Evolutionary conservation across 2,329 filamentous ascomycete genomes (phyloP), one percentile per base, ranked within the genome.

Genomic region (Penicillium polonicum): DNA sequence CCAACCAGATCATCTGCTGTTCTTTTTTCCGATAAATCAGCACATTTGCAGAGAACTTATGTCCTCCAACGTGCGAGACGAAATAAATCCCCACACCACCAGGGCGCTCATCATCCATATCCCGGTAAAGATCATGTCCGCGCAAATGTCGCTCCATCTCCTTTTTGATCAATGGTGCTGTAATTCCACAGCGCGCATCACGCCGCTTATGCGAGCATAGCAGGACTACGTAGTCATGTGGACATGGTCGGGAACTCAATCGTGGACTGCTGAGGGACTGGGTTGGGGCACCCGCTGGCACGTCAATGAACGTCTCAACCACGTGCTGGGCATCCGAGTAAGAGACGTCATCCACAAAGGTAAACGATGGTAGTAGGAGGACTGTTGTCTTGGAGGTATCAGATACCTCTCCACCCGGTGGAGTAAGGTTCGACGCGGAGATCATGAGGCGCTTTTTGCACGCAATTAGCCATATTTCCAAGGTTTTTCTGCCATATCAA

Each of bases 21-120:
- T 68, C 68, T 48, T 73, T 75, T 55, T 69, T 83, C 19, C 92
- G 83, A 73, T 97, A 97, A 0, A 97, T 79, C 78, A 97, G 87
- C 62, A 96, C 85, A 70, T 97, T 97, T 31, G 92, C 92, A 46
- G 88, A 88, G 78, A 93, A 97, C 79, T 96, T 96, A 79, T 97
- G 92, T 0, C 92, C 92, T 33, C 92, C 92, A 5, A 96, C 90
- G 70, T 97, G 92, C 58, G 87, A 92, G 65, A 96, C 92, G 70
- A 93, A 96, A 77, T 94, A 95, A 60, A 96, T 90, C 1, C 90
- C 92, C 1, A 93, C 91, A 8, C 92, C 92, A 8, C 92, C 91
- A 0, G 90, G 89, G 46, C 92, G 80, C 72, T 90, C 86, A 72
- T 96, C 92, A 70, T 92, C 86, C 15, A 91, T 76, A 71, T 96